These are phyloP conservation scores for Aphanocladium album DNA, from an alignment of 2,329 filamentous ascomycete genomes.

Conservation along the genomic window DNA sequence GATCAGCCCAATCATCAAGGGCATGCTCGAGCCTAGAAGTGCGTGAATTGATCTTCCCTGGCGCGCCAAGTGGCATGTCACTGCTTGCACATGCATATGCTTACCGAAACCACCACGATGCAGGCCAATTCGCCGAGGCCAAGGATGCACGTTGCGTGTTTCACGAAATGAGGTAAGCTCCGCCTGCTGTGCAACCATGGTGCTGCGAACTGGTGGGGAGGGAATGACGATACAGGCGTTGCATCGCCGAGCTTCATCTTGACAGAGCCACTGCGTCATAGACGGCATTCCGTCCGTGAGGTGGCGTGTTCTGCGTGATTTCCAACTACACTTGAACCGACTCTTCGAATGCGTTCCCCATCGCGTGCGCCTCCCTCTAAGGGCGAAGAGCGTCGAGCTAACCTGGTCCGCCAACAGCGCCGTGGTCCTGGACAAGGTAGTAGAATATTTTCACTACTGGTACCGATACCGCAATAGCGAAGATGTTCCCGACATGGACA, in stretches of 20 bases:
- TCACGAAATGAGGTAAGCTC: constrained; percentile 66
- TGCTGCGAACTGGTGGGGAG: constrained; percentile 11
- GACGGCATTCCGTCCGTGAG: constrained; percentile 16
- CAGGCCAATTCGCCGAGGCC: constrained; percentile 62
- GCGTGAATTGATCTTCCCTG: constrained; percentile 18
- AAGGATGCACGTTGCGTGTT: constrained; percentile 60
- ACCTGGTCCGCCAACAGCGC: constrained; percentile 44
- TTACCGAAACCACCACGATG: constrained; percentile 5
- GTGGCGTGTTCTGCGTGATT: constrained; percentile 43
- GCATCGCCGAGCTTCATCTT: constrained; percentile 35
- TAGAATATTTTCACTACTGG: constrained; percentile 80
- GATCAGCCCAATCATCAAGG: constrained; percentile 66
- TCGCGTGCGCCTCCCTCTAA: background rate
- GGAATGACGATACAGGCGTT: constrained; percentile 32
- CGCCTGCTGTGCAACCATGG: constrained; percentile 12
- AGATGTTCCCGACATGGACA: constrained; percentile 75
- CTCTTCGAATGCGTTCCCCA: constrained; percentile 22
- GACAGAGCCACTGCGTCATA: constrained; percentile 38
- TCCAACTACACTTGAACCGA: constrained; percentile 63
- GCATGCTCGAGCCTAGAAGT: constrained; percentile 69
- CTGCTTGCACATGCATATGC: constrained; percentile 15
- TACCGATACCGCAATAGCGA: constrained; percentile 65
- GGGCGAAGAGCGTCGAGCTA: constrained; percentile 21
- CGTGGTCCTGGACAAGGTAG: constrained; percentile 71
- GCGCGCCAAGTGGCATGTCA: constrained; percentile 21